Conservation (phyloP, 2,329 filamentous ascomycete genomes). For the Aureobasidium leucospermi region DNA sequence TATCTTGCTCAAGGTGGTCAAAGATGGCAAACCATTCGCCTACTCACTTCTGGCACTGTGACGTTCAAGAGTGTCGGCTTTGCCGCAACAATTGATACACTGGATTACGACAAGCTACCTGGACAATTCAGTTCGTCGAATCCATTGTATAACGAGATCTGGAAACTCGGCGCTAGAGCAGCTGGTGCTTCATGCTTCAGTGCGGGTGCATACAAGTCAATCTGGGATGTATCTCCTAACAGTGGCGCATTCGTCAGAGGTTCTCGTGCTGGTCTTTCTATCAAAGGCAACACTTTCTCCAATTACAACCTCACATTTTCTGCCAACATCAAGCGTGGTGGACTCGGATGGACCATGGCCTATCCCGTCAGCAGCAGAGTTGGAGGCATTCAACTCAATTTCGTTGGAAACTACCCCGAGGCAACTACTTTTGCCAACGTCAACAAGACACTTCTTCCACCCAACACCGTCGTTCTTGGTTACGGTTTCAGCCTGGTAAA, state of each 20-base stretch:
- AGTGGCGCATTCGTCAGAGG: slow-evolving; percentile 32
- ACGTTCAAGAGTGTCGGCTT: slow-evolving; percentile 27
- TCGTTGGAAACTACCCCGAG: neutral
- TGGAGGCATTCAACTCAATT: slow-evolving; percentile 22
- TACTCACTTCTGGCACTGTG: slow-evolving; percentile 30
- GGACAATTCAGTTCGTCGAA: slow-evolving; percentile 28
- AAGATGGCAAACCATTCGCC: slow-evolving; percentile 33
- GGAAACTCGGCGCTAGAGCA: slow-evolving; percentile 32
- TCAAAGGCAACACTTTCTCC: slow-evolving; percentile 19
- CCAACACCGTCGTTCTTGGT: slow-evolving; percentile 30
- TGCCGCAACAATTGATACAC: slow-evolving; percentile 23
- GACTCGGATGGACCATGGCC: slow-evolving; percentile 33
- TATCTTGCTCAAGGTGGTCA: slow-evolving; percentile 36
- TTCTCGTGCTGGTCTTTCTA: slow-evolving; percentile 26
- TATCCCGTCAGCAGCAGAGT: slow-evolving; percentile 22
- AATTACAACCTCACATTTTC: slow-evolving; percentile 34
- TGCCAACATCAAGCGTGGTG: slow-evolving; percentile 32
- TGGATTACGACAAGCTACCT: slow-evolving; percentile 21
- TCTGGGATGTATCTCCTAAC: slow-evolving; percentile 26
- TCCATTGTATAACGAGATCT: slow-evolving; percentile 29
- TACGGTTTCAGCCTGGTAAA: slow-evolving; percentile 32
- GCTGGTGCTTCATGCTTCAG: slow-evolving; percentile 32
- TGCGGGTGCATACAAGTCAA: slow-evolving; percentile 30
- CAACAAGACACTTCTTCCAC: slow-evolving; percentile 28
- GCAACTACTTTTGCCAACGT: slow-evolving; percentile 27